Base-by-base conservation (phyloP, 1,284 basidiomycete species). In the Porodaedalea pini region DNA sequence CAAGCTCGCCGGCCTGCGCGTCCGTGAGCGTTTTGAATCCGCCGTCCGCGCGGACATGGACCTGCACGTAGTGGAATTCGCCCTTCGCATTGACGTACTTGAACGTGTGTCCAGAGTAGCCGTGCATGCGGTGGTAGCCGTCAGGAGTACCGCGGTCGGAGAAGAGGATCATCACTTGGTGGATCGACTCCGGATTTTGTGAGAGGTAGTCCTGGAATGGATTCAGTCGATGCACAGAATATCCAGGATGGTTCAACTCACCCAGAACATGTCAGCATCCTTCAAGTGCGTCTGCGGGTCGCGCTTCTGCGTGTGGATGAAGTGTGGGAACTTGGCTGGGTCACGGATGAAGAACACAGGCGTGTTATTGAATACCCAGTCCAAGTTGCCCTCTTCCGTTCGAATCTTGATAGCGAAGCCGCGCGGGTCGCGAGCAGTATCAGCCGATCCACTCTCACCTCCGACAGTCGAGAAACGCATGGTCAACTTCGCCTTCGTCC, bases 281-380 rank as follows among this genome's bases (percentile, higher is more conserved):
- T 90, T 92, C 62, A 92, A 72, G 71, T 94, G 89, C 8, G 91
- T 93, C 70, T 92, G 89, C 19, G 92, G 92, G 73, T 90, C 86
- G 67, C 92, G 83, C 81, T 97, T 96, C 74, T 94, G 92, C 34
- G 92, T 94, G 78, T 96, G 94, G 66, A 96, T 95, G 76, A 97
- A 95, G 76, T 92, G 85, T n/a, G 88, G 84, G 79, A 90, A 90
- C 71, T 91, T 91, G 68, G 86, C 78, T 11, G 89, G 86, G 66
- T 91, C 89, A 58, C 87, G 83, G 65, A 94, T 82, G 78, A 93
- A 93, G 79, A 94, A 94, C 61, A 93, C 83, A 45, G 91, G 91
- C 1, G 90, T 94, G 77, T 94, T 94, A 79, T 94, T 94, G 76
- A 88, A 88, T 43, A 94, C 92, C 81, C 87, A 91, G 71, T 96